Percentiles rank a stretch among this genome's conserved stretches.
phyloP scores from a whole-genome alignment of 2,329 filamentous ascomycete genomes.

The Calonectria montana region DNA sequence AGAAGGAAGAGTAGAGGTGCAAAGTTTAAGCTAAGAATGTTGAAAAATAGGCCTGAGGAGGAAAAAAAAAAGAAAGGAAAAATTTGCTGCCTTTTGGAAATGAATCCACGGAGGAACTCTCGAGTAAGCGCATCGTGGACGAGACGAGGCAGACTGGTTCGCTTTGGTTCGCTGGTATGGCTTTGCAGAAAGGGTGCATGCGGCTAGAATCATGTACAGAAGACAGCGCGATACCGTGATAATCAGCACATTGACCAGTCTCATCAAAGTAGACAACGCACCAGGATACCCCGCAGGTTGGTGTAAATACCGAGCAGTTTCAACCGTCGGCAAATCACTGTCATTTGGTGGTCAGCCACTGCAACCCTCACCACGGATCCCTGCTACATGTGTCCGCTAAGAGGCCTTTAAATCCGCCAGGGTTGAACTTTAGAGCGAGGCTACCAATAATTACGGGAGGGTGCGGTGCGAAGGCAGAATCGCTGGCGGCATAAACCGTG shows the following conservation, averaged over 20 bases:
- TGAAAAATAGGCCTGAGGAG: neutral
- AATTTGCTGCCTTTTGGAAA: neutral
- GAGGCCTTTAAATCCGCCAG: neutral
- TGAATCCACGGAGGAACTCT: neutral
- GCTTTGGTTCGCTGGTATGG: neutral
- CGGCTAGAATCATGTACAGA: neutral
- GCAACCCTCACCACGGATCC: neutral
- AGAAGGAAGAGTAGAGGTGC: neutral
- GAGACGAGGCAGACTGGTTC: constrained; percentile 1
- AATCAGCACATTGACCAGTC: neutral
- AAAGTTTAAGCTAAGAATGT: neutral
- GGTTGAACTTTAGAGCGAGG: neutral
- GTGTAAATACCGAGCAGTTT: neutral
- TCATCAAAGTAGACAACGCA: neutral
- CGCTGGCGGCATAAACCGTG: neutral
- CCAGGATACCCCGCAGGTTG: neutral
- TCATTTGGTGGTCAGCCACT: neutral
- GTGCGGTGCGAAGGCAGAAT: neutral
- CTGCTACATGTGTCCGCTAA: neutral
- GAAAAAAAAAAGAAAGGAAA: no score
- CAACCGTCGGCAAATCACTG: neutral
- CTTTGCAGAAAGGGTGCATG: neutral
- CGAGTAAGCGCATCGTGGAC: neutral
- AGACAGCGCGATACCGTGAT: neutral
- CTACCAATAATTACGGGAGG: neutral